These are phyloP conservation scores for Rubia peregrina DNA, from an alignment of 305 asterid species.

Conservation along the genomic window DNA sequence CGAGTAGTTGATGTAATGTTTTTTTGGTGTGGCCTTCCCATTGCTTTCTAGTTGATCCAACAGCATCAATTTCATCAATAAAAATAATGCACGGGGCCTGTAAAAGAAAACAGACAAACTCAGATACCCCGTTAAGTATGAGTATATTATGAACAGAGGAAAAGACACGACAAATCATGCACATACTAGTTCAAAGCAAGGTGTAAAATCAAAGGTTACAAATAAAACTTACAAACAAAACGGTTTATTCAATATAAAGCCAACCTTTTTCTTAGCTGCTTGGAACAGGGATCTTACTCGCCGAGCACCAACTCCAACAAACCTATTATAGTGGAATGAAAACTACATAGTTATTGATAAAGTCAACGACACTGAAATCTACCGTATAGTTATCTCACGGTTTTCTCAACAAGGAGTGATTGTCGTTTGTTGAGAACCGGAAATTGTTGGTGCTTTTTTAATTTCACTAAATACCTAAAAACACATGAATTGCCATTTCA, in stretches of 20 bases:
- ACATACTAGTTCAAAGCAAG: neutral
- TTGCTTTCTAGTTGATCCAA: conserved; percentile 96
- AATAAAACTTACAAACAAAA: neutral
- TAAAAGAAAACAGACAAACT: conserved; percentile 11
- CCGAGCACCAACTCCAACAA: conserved; percentile 99
- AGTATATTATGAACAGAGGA: conserved; percentile 1
- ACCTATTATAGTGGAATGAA: conserved; percentile 42
- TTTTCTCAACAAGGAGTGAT: neutral
- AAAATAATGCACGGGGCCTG: conserved; percentile 98
- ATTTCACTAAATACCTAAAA: neutral
- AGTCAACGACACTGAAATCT: conserved; percentile 1
- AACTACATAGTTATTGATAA: conserved; percentile 9
- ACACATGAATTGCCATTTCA: neutral
- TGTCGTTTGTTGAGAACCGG: neutral
- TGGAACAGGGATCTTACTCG: conserved; percentile 94
- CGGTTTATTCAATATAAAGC: conserved; percentile 10
- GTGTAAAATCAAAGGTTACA: neutral
- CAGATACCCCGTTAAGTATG: neutral
- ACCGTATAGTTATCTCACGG: neutral
- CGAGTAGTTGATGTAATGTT: conserved; percentile 91
- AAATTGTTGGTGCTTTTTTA: neutral
- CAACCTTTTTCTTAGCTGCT: conserved; percentile 96
- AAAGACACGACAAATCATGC: neutral
- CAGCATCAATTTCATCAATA: conserved; percentile 97
- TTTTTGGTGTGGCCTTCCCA: conserved; percentile 99